Conservation (phyloP, 2,329 filamentous ascomycete genomes). For the Leptosphaerulina australis region DNA sequence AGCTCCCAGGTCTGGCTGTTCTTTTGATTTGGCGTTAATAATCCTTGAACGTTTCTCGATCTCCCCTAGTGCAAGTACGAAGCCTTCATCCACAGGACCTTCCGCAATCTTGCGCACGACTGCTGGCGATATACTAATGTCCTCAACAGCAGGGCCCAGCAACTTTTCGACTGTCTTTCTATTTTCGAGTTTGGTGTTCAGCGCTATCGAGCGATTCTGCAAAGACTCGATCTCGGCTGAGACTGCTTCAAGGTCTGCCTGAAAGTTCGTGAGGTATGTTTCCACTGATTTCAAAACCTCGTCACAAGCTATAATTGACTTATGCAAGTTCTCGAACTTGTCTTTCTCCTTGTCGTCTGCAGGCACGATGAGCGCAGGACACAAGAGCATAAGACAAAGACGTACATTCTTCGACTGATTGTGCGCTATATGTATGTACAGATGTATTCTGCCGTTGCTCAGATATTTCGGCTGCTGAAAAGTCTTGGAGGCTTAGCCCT, state of each 20-base stretch:
- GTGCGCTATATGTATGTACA: slow-evolving; percentile 60
- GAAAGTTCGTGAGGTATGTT: slow-evolving; percentile 88
- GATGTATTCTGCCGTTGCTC: slow-evolving; percentile 38
- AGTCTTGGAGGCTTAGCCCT: slow-evolving; percentile 75
- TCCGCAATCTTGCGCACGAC: slow-evolving; percentile 86
- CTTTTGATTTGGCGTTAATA: slow-evolving; percentile 70
- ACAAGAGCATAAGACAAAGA: slow-evolving; percentile 36
- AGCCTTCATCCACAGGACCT: slow-evolving; percentile 86
- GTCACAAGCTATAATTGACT: slow-evolving; percentile 87
- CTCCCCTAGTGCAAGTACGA: slow-evolving; percentile 82
- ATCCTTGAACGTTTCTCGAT: slow-evolving; percentile 77
- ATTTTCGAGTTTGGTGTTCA: slow-evolving; percentile 87
- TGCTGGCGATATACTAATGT: slow-evolving; percentile 83
- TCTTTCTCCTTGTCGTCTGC: slow-evolving; percentile 78
- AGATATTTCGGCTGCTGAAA: slow-evolving; percentile 56
- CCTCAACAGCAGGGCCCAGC: slow-evolving; percentile 86
- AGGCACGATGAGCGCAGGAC: slow-evolving; percentile 38
- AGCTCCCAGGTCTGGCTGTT: slow-evolving; percentile 69
- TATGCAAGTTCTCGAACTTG: slow-evolving; percentile 88
- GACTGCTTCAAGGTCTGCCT: slow-evolving; percentile 87
- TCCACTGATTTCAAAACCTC: slow-evolving; percentile 93
- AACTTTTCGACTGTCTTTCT: slow-evolving; percentile 87
- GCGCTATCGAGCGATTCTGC: slow-evolving; percentile 80
- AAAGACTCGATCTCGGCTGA: slow-evolving; percentile 94
- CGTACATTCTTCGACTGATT: slow-evolving; percentile 76